Evolutionary conservation across 495 filamentous ascomycete genomes (phyloP).

Genomic region (Hypoxylon fuscum): DNA sequence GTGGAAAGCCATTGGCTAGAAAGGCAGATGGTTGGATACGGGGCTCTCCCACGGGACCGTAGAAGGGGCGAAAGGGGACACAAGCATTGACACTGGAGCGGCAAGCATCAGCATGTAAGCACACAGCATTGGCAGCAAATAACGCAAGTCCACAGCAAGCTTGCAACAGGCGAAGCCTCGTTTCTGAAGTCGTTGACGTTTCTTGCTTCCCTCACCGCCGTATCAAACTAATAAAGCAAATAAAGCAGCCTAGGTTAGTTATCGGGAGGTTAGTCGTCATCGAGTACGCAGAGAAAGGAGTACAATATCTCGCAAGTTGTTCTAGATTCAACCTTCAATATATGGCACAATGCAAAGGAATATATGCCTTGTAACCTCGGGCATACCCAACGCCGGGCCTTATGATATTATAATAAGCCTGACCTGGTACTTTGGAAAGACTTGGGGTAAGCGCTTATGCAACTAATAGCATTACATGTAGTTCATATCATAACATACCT

Average conservation of each 20-base stretch:
- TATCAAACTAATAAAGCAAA: background rate
- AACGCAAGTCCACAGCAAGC: constrained; percentile 5
- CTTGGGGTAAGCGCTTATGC: constrained; percentile 32
- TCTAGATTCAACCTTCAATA: background rate
- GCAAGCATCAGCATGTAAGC: constrained; percentile 23
- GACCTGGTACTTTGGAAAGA: background rate
- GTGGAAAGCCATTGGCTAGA: constrained; percentile 20
- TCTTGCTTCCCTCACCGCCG: background rate
- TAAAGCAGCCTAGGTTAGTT: background rate
- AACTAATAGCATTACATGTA: constrained; percentile 14
- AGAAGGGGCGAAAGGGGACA: constrained; percentile 7
- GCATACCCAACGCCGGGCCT: background rate
- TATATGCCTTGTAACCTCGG: background rate
- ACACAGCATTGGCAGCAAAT: constrained; percentile 21
- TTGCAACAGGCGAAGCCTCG: background rate
- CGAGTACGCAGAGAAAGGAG: background rate
- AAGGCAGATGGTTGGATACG: constrained; percentile 24
- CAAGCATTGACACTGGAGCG: constrained; percentile 28
- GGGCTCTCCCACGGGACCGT: constrained; percentile 1
- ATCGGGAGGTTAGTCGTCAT: background rate
- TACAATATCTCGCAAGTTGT: background rate
- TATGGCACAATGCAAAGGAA: background rate
- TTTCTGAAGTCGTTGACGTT: too few relatives aligned
- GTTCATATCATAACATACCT: background rate
- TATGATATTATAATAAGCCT: background rate